Percentiles rank a stretch among this genome's conserved stretches.
Evolutionary conservation across 352 stramenopile genomes (phyloP).

Genomic region (Globisporangium nunn): DNA sequence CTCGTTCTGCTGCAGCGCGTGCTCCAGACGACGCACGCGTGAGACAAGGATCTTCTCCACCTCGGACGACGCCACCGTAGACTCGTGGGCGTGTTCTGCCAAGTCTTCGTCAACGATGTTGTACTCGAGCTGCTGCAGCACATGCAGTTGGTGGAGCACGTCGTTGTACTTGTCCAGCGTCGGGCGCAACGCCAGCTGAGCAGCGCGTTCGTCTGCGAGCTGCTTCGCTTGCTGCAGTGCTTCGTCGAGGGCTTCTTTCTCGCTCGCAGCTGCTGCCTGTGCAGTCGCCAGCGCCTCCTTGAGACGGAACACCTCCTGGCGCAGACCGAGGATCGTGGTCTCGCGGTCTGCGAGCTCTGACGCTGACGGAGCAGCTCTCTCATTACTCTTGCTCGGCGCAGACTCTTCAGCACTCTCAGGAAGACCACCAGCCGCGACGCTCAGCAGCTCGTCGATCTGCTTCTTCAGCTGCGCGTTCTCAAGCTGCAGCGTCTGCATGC

Average conservation of each 20-base stretch:
- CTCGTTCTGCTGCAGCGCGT: constrained; percentile 65
- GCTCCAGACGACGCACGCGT: constrained; percentile 60
- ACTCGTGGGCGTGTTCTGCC: constrained; percentile 18
- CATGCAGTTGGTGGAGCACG: constrained; percentile 85
- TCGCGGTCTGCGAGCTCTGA: constrained; percentile 52
- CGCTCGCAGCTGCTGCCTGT: constrained; percentile 17
- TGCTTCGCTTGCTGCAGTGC: constrained; percentile 23
- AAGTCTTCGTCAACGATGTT: constrained; percentile 73
- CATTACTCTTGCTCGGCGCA: background rate
- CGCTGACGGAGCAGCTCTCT: background rate
- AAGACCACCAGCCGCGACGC: constrained; percentile 2
- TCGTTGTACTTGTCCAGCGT: constrained; percentile 84
- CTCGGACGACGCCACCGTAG: constrained; percentile 16
- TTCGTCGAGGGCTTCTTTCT: constrained; percentile 26
- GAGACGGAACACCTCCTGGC: constrained; percentile 52
- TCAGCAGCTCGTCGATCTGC: constrained; percentile 69
- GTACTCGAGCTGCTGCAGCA: constrained; percentile 91
- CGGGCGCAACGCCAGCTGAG: constrained; percentile 50
- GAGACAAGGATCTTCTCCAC: constrained; percentile 61
- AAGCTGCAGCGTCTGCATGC: constrained; percentile 68
- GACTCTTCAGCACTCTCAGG: background rate
- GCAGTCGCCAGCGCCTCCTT: constrained; percentile 34
- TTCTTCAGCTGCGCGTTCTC: constrained; percentile 84
- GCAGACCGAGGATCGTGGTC: constrained; percentile 32
- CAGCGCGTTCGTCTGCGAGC: constrained; percentile 24